phyloP scores from a whole-genome alignment of 2,329 filamentous ascomycete species.

The Aphanoascus verrucosus region DNA sequence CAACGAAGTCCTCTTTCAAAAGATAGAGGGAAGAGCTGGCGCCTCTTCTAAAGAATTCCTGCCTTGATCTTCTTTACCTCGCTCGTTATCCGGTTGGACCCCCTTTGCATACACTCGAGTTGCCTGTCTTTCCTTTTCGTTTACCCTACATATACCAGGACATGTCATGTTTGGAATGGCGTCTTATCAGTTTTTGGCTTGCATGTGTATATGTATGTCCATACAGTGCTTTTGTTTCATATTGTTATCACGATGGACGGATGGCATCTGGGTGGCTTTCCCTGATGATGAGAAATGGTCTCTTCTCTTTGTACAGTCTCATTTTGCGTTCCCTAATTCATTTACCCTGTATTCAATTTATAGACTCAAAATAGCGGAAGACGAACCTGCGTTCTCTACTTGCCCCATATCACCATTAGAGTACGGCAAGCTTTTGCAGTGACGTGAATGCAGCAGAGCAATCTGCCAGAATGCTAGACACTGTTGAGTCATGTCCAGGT shows the following conservation, averaged over 20 bases:
- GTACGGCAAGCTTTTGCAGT: not conserved
- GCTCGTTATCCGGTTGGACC: not conserved
- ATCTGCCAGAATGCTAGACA: not conserved
- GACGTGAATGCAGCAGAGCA: not conserved
- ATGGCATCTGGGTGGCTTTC: not conserved
- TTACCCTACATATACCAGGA: constrained; percentile 14
- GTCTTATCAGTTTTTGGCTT: constrained; percentile 6
- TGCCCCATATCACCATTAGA: not conserved
- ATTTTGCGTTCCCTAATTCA: not conserved
- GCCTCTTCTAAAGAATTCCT: constrained; percentile 30
- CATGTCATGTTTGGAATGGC: constrained; percentile 14
- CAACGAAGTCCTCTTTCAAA: constrained; percentile 29
- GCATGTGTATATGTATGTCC: not conserved
- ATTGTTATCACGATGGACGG: not conserved
- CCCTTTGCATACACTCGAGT: not conserved
- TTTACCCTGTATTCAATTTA: not conserved
- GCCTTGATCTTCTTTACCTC: not conserved
- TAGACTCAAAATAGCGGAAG: not conserved
- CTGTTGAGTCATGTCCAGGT: not conserved
- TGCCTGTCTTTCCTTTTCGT: not conserved
- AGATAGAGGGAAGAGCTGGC: constrained; percentile 33
- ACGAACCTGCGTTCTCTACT: not conserved
- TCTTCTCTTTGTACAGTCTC: constrained; percentile 2
- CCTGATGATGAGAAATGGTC: not conserved
- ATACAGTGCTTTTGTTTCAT: not conserved